phyloP scores from a whole-genome alignment of 2,329 filamentous ascomycete genomes.

The Colletotrichum brevisporum region DNA sequence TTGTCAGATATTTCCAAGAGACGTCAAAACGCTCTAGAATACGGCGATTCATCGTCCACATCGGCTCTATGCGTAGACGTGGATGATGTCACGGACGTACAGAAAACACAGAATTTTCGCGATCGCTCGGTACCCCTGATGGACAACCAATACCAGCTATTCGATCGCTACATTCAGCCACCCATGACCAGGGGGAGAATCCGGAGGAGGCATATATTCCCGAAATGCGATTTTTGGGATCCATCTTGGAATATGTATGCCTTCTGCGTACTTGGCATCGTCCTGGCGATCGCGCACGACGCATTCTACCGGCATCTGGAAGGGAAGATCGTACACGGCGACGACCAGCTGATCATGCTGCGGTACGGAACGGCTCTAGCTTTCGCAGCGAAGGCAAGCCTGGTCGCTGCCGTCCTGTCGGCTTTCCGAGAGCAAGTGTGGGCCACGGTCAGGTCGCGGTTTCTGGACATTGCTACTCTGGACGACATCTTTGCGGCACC shows the following conservation, averaged over 20 bases:
- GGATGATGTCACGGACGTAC: background rate
- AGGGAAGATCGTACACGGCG: constrained; percentile 44
- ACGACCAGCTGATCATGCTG: constrained; percentile 51
- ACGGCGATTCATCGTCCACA: background rate
- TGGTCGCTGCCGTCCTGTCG: constrained; percentile 50
- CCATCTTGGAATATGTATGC: constrained; percentile 52
- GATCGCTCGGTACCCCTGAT: background rate
- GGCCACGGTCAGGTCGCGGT: constrained; percentile 35
- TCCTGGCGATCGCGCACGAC: constrained; percentile 51
- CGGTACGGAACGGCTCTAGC: constrained; percentile 52
- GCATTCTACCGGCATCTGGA: constrained; percentile 50
- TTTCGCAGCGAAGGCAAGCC: constrained; percentile 52
- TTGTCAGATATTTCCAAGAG: too few relatives aligned
- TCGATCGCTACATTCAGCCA: background rate
- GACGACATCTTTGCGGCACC: constrained; percentile 50
- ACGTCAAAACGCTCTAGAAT: too few relatives aligned
- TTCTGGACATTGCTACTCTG: constrained; percentile 33
- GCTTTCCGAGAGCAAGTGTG: constrained; percentile 41
- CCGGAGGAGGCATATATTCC: background rate
- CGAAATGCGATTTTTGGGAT: constrained; percentile 49
- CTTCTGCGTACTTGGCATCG: constrained; percentile 49
- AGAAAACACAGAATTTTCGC: background rate
- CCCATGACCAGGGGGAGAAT: background rate
- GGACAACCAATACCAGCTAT: background rate
- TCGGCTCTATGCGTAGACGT: too few relatives aligned